Evolutionary conservation across 176 grass and related monocot species (phyloP), one percentile per base, ranked within the genome.

Genomic region (Musa itinerans): DNA sequence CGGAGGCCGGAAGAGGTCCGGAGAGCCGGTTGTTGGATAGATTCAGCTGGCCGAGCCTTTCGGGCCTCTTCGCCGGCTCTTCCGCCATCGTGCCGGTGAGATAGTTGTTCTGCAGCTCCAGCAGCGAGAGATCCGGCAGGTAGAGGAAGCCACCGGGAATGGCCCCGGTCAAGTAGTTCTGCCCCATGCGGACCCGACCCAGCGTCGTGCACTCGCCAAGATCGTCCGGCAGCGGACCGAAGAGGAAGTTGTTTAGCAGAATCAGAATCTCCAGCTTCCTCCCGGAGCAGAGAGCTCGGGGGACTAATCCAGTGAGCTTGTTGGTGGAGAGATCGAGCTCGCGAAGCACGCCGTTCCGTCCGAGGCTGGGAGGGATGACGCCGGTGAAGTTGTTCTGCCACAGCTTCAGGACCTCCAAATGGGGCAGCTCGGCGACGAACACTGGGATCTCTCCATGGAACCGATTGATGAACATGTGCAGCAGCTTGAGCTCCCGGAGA

Each of bases 301-400:
- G 93, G 2, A 96, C 76, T 15, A 78, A 54, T 55, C 93, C 93
- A 9, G 87, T 96, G 75, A 92, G 89, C 80, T 54, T 83, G 53
- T 96, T 96, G 1, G 93, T 88, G 55, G 89, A 92, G 16, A 96
- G 80, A 78, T 96, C 93, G 19, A 96, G 83, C 16, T 92, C 81
- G 58, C 59, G 86, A 23, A 96, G 76, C 13, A 21, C 66, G 16
- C 83, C 93, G 25, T 61, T 84, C 10, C 81, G 72, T 63, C 93
- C 93, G 53, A 96, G 87, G 15, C 69, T 67, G 9, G 72, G 16
- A 9, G 93, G 93, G 16, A 96, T 83, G 10, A 75, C 69, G 56
- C 89, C 93, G 0, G 93, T 96, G 74, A 96, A 90, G 78, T 96
- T 96, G 80, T 96, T 96, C 68, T 96, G 89, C 93, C 93, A 96